Evolutionary conservation across 495 filamentous ascomycete genomes (phyloP), one percentile per base, ranked within the genome.

Genomic region (Penicillium alfredii): DNA sequence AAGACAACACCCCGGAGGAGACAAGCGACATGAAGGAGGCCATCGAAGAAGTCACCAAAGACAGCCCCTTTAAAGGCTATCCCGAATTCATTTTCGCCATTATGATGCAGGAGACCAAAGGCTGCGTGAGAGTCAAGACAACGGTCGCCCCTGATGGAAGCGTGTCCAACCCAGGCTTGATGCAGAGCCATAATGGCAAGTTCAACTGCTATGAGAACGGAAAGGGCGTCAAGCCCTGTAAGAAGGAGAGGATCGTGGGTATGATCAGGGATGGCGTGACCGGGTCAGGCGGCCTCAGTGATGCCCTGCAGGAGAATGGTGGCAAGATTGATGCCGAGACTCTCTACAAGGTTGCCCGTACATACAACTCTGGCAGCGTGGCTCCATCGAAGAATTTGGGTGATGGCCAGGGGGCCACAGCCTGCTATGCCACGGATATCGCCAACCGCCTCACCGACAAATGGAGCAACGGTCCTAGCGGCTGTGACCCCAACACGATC

Each of bases 331-430:
- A 60, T 29, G 64, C 44, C 4, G 36, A 55, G 8, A 50, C 51
- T 14, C 74, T 61, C 56, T 78, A 78, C 57, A 55, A 55, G 33
- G 70, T 64, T 4, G 70, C 73, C 4, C 61, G 73, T 27, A 61
- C 66, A 32, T 80, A 78, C 57, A 80, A 80, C 64, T 76, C 74
- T 18, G 76, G 76, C 39, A 65, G 60, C 10, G 32, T 78, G 22
- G 64, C 42, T 19, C 5, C 50, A 10, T 51, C 44, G 19, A 66
- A 64, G 6, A 72, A 77, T 50, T 53, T 78, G n/a, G 64, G 63
- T 35, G 44, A 51, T 8, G 75, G 73, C 8, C 44, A 54, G 24
- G 23, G 23, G 8, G 71, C 73, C 13, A 78, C 76, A 18, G 59
- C 64, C 49, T 77, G 73, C 56, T 80, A 80, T 44, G 54, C 63